These are phyloP conservation scores for Aspergillus luchuensis DNA, from an alignment of 2,329 filamentous ascomycete species.

Conservation along the genomic window DNA sequence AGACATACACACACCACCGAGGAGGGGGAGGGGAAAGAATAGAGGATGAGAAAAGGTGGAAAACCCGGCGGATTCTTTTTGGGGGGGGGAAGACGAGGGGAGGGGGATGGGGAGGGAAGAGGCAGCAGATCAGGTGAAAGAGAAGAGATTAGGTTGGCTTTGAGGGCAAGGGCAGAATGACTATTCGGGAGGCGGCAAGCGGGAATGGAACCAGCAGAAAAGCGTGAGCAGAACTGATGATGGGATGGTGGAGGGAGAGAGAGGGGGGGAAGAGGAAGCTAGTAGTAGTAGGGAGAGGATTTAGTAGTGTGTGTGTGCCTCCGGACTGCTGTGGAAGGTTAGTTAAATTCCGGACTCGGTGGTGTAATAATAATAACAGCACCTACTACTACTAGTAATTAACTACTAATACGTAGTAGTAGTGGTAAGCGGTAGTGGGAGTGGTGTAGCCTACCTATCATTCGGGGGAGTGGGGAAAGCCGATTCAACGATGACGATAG, in stretches of 20 bases:
- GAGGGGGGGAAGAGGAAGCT: conserved; percentile 13
- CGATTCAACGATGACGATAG: conserved; percentile 13
- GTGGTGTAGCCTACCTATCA: conserved; percentile 1
- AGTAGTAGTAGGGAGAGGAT: neutral
- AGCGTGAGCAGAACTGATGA: neutral
- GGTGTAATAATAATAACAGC: neutral
- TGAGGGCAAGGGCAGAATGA: conserved; percentile 25
- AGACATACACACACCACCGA: conserved; percentile 15
- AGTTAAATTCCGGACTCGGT: neutral
- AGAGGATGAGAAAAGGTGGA: neutral
- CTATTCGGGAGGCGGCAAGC: conserved; percentile 21
- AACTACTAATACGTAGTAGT: neutral
- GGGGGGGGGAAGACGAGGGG: conserved; percentile 8
- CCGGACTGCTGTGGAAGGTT: neutral
- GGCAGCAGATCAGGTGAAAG: conserved; percentile 12
- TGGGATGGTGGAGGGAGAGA: neutral
- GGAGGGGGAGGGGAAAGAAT: conserved; percentile 8
- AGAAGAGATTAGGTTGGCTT: conserved; percentile 20
- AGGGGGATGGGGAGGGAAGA: conserved; percentile 30
- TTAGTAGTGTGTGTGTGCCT: neutral
- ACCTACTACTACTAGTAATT: neutral
- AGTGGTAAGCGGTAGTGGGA: conserved; percentile 7
- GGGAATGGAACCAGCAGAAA: conserved; percentile 18
- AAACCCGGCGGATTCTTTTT: conserved; percentile 6
- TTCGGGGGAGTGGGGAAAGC: conserved; percentile 8